Conservation (phyloP, 164 flowering plant species). For the Tinospora cordifolia region DNA sequence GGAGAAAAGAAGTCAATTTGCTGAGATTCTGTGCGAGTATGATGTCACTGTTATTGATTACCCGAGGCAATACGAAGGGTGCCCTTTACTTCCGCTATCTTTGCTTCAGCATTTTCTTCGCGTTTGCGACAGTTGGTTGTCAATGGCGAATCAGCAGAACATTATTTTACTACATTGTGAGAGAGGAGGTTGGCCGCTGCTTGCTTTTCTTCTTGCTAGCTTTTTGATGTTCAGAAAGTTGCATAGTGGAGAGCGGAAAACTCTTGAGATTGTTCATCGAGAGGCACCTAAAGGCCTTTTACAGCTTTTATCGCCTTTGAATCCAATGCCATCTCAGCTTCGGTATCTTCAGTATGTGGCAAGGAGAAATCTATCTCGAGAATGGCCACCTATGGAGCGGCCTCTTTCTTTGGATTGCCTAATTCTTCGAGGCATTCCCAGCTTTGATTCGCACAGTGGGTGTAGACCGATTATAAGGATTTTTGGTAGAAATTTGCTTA, state of each 20-base stretch:
- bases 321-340: slow-evolving; percentile 91
- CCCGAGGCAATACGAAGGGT: slow-evolving; percentile 94
- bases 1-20: slow-evolving; percentile 78
- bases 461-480: slow-evolving; percentile 91
- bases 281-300: slow-evolving; percentile 93
- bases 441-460: slow-evolving; percentile 69
- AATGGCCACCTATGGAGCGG: slow-evolving; percentile 95
- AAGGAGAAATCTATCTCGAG: slow-evolving; percentile 77
- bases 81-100: slow-evolving; percentile 81
- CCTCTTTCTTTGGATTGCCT: slow-evolving; percentile 91
- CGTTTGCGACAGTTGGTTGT: slow-evolving; percentile 85
- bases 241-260: slow-evolving; percentile 69
- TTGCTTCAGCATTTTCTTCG: slow-evolving; percentile 84
- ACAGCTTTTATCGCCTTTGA: slow-evolving; percentile 82
- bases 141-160: slow-evolving; percentile 58
- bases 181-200: slow-evolving; percentile 95
- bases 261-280: slow-evolving; percentile 87
- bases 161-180: slow-evolving; percentile 85
- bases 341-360: slow-evolving; percentile 91
- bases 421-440: slow-evolving; percentile 82
- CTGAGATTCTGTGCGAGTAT: slow-evolving; percentile 69
- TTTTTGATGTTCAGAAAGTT: slow-evolving; percentile 69
- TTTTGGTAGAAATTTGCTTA: slow-evolving; percentile 68
- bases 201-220: slow-evolving; percentile 82
- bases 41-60: slow-evolving; percentile 89